Evolutionary conservation across 2,329 filamentous ascomycete genomes (phyloP).

Genomic region (Aquanectria penicillioides): DNA sequence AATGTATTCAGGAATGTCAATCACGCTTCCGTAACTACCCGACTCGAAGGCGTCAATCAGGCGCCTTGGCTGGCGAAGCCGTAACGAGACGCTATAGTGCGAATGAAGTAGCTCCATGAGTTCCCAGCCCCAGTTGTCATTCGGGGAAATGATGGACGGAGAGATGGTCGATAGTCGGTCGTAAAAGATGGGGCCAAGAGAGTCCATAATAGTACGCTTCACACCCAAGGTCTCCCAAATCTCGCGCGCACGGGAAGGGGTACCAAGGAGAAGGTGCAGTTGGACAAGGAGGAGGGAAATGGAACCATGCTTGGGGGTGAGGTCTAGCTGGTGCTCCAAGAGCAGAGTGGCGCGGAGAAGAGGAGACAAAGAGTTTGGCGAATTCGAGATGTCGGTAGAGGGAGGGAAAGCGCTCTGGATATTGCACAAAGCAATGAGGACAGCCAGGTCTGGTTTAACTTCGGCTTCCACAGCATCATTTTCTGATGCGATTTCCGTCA

Average conservation of each 20-base stretch:
- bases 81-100: conserved; percentile 59
- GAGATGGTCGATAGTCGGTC: conserved; percentile 65
- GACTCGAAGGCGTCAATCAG: conserved; percentile 59
- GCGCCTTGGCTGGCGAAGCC: conserved; percentile 54
- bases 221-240: conserved; percentile 63
- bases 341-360: conserved; percentile 61
- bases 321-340: conserved; percentile 59
- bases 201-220: conserved; percentile 68
- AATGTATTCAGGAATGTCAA: conserved; percentile 58
- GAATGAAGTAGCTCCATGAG: conserved; percentile 54
- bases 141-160: conserved; percentile 50
- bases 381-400: conserved; percentile 28
- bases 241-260: conserved; percentile 55
- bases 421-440: conserved; percentile 48
- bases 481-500: conserved; percentile 21
- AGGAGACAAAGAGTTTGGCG: conserved; percentile 36
- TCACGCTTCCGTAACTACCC: conserved; percentile 61
- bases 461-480: conserved; percentile 34
- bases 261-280: conserved; percentile 62
- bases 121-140: conserved; percentile 46
- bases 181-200: conserved; percentile 63
- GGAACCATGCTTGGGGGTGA: conserved; percentile 56
- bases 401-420: conserved; percentile 44
- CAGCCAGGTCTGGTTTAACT: conserved; percentile 47
- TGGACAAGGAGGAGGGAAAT: conserved; percentile 62